phyloP scores from a whole-genome alignment of 257 asterid species.

The Nicotiana knightiana region DNA sequence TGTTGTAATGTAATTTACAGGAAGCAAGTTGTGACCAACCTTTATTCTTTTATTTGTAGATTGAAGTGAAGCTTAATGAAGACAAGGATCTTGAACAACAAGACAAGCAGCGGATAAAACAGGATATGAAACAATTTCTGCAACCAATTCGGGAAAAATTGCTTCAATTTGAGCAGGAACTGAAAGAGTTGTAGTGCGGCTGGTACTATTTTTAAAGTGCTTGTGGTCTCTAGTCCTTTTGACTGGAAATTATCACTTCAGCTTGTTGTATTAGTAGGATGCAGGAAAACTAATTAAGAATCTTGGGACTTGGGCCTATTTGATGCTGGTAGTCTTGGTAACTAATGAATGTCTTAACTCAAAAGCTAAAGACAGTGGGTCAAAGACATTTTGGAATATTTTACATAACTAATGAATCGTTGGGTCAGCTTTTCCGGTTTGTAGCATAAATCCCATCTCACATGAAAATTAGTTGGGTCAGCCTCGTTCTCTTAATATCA shows the following conservation, averaged over 20 bases:
- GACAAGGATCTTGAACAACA: conserved; percentile 50
- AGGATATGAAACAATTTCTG: conserved; percentile 51
- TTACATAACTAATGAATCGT: too few species aligned
- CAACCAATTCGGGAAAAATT: conserved; percentile 63
- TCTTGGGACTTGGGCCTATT: not conserved
- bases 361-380: too few species aligned
- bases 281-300: not conserved
- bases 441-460: too few species aligned
- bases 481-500: too few species aligned
- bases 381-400: too few species aligned
- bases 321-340: not conserved
- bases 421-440: too few species aligned
- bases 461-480: too few species aligned
- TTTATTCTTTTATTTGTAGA: conserved; percentile 27
- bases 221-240: not conserved
- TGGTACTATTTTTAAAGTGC: not conserved
- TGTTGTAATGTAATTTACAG: not conserved
- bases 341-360: too few species aligned
- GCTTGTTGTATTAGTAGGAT: not conserved
- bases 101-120: conserved; percentile 45
- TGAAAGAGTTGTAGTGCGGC: conserved; percentile 45
- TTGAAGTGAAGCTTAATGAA: conserved; percentile 56
- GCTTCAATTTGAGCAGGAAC: conserved; percentile 70
- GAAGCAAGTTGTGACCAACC: not conserved
- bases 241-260: not conserved